These are phyloP conservation scores for Inonotus obliquus DNA, from an alignment of 1,284 basidiomycete genomes.

Conservation along the genomic window DNA sequence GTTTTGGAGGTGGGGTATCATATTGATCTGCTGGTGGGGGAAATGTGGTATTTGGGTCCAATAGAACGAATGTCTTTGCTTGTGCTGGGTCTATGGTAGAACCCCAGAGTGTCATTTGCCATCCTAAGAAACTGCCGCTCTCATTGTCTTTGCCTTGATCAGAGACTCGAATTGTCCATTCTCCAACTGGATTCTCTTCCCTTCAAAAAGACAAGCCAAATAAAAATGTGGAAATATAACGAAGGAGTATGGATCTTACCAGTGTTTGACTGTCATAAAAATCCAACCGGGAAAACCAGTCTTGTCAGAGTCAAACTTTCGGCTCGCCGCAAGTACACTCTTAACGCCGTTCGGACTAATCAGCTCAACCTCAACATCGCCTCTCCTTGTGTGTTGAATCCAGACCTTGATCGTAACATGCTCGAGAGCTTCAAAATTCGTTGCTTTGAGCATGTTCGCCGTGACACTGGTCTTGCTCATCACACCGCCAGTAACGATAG, in stretches of 20 bases:
- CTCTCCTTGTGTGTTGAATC: constrained; percentile 83
- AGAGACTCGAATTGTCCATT: constrained; percentile 86
- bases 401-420: constrained; percentile 93
- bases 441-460: constrained; percentile 58
- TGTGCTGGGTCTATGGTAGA: constrained; percentile 73
- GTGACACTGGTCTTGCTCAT: constrained; percentile 68
- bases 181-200: constrained; percentile 91
- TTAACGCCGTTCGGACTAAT: constrained; percentile 82
- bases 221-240: not conserved
- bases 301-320: constrained; percentile 63
- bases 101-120: constrained; percentile 94
- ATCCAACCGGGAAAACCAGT: constrained; percentile 90
- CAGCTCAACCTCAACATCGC: constrained; percentile 92
- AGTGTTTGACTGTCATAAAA: constrained; percentile 98
- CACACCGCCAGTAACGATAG: constrained; percentile 68
- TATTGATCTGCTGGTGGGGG: constrained; percentile 41
- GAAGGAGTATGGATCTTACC: constrained; percentile 50
- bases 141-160: constrained; percentile 61
- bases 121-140: constrained; percentile 83
- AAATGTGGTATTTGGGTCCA: constrained; percentile 50
- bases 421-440: constrained; percentile 87
- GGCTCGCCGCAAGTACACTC: constrained; percentile 77
- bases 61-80: constrained; percentile 62
- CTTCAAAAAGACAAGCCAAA: constrained; percentile 37
- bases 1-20: constrained; percentile 28